Base-by-base conservation (phyloP, 2,329 filamentous ascomycete species). In the Fusarium azukiicola region DNA sequence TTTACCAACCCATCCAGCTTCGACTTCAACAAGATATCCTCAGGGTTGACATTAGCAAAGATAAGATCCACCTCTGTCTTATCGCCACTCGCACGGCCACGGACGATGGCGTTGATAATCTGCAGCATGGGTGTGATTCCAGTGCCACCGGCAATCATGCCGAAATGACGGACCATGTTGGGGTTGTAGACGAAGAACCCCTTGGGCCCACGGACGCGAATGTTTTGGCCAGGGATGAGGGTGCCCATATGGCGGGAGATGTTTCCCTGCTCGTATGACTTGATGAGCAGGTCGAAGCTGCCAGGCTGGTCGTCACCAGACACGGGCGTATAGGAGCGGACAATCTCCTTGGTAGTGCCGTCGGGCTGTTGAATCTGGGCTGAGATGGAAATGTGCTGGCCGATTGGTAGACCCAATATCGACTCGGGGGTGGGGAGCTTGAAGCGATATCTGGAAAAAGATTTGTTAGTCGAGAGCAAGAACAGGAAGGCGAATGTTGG, bases 111-210 rank as follows among this genome's bases (percentile, higher is more conserved):
- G 84, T 96, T 95, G 86, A 98, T 94, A 83, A 99, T 94, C 90
- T 99, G 97, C 78, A 99, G 92, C 97, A 99, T 99, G 74, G 97
- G 97, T 10, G 61, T 64, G 44, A 64, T 64, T 64, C 61, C 61
- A 32, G 97, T 99, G 79, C 97, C 97, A 80, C 97, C 97, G 75
- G 97, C 96, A 86, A 99, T 96, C 97, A 99, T 99, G 85, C 97
- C 97, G 81, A 99, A 98, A 88, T 96, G 96, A 77, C 96, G 95
- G 82, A 97, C 96, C 96, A 99, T 97, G 91, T 98, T 98, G 83
- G 97, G 96, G 19, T 94, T 96, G 90, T 99, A 99, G 74, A 98
- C 95, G 92, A 99, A 98, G 82, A 97, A 97, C 82, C 97, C 97
- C 92, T 99, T 99, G 87, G 97, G 97, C 14, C 97, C 97, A 84